Evolutionary conservation across 202 grass and related monocot genomes (phyloP).

Genomic region (Hordeum pubiflorum): DNA sequence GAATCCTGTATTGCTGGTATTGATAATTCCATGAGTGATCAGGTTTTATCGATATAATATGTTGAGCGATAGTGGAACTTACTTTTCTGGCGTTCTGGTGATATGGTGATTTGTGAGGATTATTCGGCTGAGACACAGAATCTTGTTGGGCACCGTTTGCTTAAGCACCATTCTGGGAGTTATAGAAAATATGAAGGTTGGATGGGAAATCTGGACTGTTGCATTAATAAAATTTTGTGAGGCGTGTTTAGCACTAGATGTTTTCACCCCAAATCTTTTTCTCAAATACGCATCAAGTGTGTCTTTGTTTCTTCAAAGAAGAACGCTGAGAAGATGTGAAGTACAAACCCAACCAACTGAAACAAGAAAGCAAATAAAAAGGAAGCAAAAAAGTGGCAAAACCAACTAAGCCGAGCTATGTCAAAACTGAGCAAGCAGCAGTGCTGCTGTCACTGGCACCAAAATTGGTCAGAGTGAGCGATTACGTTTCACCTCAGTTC

Average conservation of each 20-base stretch:
- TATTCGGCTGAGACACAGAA: not conserved
- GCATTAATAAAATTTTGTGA: not conserved
- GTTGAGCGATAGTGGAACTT: not conserved
- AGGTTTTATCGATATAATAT: conserved; percentile 11
- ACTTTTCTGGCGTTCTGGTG: not conserved
- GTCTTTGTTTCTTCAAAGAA: not conserved
- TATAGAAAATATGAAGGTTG: conserved; percentile 1
- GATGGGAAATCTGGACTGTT: not conserved
- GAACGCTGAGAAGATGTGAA: not conserved
- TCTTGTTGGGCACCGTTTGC: conserved; percentile 12
- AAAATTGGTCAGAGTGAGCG: not conserved
- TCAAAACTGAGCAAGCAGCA: not conserved
- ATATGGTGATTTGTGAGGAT: not conserved
- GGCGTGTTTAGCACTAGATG: not conserved
- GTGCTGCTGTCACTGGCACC: not conserved
- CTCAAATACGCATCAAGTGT: not conserved
- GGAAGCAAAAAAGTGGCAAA: not conserved
- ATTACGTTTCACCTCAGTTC: not conserved
- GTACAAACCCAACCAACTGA: not conserved
- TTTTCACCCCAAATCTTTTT: not conserved
- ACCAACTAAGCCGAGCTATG: not conserved
- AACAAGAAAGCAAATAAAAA: conserved; percentile 1
- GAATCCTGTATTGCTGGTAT: conserved; percentile 4
- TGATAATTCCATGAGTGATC: conserved; percentile 13
- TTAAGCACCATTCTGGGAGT: conserved; percentile 12